Percentiles rank a stretch among this genome's conserved stretches.
Evolutionary conservation across 306 rosid species (phyloP).

Genomic region (Cucurbita ficifolia): DNA sequence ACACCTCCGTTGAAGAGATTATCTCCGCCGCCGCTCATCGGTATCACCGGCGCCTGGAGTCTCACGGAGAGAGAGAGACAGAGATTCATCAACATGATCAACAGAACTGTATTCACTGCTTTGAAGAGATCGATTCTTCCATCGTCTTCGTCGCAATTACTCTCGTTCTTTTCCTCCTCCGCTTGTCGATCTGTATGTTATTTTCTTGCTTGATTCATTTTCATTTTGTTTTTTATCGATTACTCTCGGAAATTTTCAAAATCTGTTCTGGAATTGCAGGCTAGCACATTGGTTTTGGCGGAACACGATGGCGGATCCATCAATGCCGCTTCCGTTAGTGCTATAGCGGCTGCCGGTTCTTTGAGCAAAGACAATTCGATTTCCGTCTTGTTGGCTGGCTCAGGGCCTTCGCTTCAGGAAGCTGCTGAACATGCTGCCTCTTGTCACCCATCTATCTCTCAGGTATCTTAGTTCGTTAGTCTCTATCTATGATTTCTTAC

Average conservation of each 20-base stretch:
- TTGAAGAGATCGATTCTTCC: conserved; percentile 28
- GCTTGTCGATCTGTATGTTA: conserved; percentile 33
- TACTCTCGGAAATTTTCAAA: background rate
- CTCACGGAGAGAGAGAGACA: background rate
- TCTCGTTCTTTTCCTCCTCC: conserved; percentile 18
- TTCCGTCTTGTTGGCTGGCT: conserved; percentile 73
- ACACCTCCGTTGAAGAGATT: background rate
- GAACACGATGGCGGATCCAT: conserved; percentile 68
- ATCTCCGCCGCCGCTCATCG: background rate
- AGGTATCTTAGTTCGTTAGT: conserved; percentile 20
- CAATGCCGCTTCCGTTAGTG: conserved; percentile 53
- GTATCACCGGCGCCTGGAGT: background rate
- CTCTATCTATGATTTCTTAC: background rate
- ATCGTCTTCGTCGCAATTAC: conserved; percentile 12
- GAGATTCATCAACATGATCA: conserved; percentile 32
- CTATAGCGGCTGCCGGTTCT: conserved; percentile 55
- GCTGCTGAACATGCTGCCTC: conserved; percentile 72
- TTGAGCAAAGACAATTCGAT: conserved; percentile 39
- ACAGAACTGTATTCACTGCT: conserved; percentile 26
- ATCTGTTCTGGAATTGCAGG: conserved; percentile 13
- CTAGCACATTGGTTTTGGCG: conserved; percentile 68
- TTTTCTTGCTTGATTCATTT: background rate
- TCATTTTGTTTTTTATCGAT: background rate
- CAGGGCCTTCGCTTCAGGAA: conserved; percentile 58
- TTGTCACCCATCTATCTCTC: conserved; percentile 55